Percentiles rank a stretch among this genome's conserved stretches.
phyloP scores from a whole-genome alignment of 192 early-diverging fungal genomes.

The Allomyces arbusculus region DNA sequence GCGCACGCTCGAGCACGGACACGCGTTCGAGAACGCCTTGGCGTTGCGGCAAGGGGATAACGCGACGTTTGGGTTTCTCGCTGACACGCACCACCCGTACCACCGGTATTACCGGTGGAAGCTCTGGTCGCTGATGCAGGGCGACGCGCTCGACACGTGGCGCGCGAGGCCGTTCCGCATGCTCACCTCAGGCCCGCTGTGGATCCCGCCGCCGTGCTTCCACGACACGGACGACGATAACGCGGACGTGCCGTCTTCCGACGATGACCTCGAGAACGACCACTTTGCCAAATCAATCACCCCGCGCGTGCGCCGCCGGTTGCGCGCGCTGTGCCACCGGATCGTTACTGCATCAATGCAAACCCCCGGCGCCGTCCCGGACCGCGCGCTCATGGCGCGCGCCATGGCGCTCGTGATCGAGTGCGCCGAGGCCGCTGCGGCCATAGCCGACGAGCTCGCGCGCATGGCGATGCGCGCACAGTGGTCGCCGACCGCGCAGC shows the following conservation, averaged over 20 bases:
- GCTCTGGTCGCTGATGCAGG: conserved; percentile 68
- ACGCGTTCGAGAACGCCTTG: conserved; percentile 47
- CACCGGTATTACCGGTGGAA: conserved; percentile 86
- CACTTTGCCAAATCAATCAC: conserved; percentile 2
- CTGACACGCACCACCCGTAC: conserved; percentile 44
- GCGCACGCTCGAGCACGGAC: conserved; percentile 51
- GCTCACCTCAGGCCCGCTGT: conserved; percentile 58
- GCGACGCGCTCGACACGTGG: conserved; percentile 56
- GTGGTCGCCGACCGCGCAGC: conserved; percentile 37
- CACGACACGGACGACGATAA: conserved; percentile 40
- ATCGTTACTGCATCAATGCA: conserved; percentile 22
- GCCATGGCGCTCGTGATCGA: conserved; percentile 70
- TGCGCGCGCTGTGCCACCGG: conserved; percentile 19
- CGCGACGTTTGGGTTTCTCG: conserved; percentile 48
- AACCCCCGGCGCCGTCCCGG: conserved; percentile 20
- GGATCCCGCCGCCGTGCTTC: conserved; percentile 62
- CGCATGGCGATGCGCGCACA: conserved; percentile 29
- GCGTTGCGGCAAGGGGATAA: conserved; percentile 42
- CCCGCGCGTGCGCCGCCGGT: conserved; percentile 17
- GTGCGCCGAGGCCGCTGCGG: conserved; percentile 55
- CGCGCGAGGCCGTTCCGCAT: conserved; percentile 61
- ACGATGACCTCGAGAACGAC: conserved; percentile 22
- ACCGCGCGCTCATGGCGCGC: conserved; percentile 37
- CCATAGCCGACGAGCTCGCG: conserved; percentile 47
- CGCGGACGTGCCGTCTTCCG: conserved; percentile 7